Conservation (phyloP, 352 stramenopile genomes). For the Phytopythium litorale region DNA sequence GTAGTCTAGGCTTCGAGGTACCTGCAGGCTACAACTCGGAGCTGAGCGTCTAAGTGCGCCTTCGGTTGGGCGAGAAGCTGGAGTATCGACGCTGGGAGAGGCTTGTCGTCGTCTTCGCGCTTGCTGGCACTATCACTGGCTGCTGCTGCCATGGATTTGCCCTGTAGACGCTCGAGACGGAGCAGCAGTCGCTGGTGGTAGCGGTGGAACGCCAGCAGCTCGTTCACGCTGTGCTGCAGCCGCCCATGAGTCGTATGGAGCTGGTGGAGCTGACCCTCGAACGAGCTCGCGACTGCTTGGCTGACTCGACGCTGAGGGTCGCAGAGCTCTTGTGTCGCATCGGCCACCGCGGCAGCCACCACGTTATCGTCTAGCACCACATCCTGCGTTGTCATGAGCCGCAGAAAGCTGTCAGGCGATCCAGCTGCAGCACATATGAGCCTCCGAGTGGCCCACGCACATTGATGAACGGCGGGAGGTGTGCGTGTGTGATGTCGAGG, state of each 20-base stretch:
- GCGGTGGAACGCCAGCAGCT: slow-evolving; percentile 27
- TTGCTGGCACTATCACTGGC: not conserved
- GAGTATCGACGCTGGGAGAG: slow-evolving; percentile 37
- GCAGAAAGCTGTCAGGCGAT: not conserved
- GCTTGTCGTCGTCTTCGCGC: slow-evolving; percentile 14
- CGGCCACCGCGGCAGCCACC: not conserved
- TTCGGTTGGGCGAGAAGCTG: slow-evolving; percentile 32
- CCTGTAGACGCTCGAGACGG: slow-evolving; percentile 27
- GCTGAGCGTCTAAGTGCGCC: slow-evolving; percentile 29
- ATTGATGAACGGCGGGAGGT: slow-evolving; percentile 38
- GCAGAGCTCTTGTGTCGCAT: not conserved
- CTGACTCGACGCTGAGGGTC: not conserved
- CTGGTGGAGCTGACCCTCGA: slow-evolving; percentile 31
- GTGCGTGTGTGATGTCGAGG: slow-evolving; percentile 11
- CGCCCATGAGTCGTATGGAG: slow-evolving; percentile 40
- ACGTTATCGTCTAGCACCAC: slow-evolving; percentile 16
- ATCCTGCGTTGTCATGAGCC: slow-evolving; percentile 12
- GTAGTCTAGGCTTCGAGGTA: slow-evolving; percentile 3
- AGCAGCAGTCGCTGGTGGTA: slow-evolving; percentile 39
- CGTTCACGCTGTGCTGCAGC: slow-evolving; percentile 33
- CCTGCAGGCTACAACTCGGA: slow-evolving; percentile 37
- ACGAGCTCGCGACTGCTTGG: not conserved
- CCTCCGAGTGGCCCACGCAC: slow-evolving; percentile 2
- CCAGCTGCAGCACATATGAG: not conserved
- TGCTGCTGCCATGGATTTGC: slow-evolving; percentile 8